A percentile compares a stretch with the other conserved stretches of the same genome.
phyloP scores from a whole-genome alignment of 1,284 basidiomycete genomes.

The Ustilago xerochloae region DNA sequence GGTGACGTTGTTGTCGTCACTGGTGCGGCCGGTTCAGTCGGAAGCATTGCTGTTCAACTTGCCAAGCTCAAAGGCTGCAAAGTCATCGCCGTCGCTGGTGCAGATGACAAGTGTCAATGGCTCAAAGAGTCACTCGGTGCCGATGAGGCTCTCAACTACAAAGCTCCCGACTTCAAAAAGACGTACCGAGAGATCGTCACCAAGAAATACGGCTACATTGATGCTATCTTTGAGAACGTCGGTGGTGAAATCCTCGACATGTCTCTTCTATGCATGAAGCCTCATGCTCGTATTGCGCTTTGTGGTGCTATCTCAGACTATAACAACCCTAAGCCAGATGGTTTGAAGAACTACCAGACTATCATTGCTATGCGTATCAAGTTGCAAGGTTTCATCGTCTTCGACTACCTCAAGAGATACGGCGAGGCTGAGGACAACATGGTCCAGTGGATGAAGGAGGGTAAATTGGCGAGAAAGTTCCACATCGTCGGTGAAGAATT shows the following conservation, averaged over 20 bases:
- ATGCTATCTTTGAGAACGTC: constrained; percentile 57
- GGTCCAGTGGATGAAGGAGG: constrained; percentile 73
- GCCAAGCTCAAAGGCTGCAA: constrained; percentile 72
- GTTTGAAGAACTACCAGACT: constrained; percentile 70
- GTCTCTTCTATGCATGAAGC: constrained; percentile 74
- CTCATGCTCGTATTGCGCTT: constrained; percentile 80
- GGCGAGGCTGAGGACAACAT: constrained; percentile 69
- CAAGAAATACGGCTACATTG: constrained; percentile 55
- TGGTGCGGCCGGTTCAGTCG: constrained; percentile 59
- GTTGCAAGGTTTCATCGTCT: constrained; percentile 78
- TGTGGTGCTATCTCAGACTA: constrained; percentile 77
- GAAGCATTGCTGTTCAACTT: constrained; percentile 73
- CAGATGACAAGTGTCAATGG: constrained; percentile 83
- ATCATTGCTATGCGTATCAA: constrained; percentile 81
- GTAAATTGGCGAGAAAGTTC: constrained; percentile 79
- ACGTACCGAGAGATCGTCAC: constrained; percentile 76
- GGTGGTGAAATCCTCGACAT: constrained; percentile 53
- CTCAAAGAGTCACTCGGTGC: constrained; percentile 83
- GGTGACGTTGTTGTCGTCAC: constrained; percentile 60
- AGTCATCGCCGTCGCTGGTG: constrained; percentile 85
- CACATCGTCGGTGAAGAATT: constrained; percentile 47
- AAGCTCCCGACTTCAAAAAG: constrained; percentile 74
- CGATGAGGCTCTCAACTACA: constrained; percentile 87
- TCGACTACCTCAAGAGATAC: constrained; percentile 45
- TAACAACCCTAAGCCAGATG: constrained; percentile 66